Percentiles rank a stretch among this genome's conserved stretches.
These are phyloP conservation scores for Entonaema liquescens DNA, from an alignment of 495 filamentous ascomycete species.

Conservation along the genomic window DNA sequence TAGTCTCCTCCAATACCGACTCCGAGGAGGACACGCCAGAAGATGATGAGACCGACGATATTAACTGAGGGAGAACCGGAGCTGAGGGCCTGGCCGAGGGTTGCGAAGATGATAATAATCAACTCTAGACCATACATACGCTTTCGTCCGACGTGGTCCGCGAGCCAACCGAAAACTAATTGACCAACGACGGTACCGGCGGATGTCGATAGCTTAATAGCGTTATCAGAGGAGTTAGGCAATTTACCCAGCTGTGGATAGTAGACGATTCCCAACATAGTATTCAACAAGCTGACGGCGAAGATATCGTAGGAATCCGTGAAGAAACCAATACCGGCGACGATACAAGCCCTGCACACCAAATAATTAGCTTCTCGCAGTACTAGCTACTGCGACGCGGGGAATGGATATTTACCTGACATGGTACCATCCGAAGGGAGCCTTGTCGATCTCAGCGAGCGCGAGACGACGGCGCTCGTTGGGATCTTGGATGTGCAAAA, in stretches of 20 bases:
- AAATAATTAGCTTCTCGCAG: constrained; percentile 16
- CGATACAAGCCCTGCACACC: constrained; percentile 66
- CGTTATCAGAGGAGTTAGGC: constrained; percentile 73
- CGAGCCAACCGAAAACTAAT: constrained; percentile 80
- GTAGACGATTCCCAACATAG: constrained; percentile 80
- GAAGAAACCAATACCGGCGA: constrained; percentile 88
- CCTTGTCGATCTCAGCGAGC: constrained; percentile 81
- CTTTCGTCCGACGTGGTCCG: constrained; percentile 81
- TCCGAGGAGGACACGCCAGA: constrained; percentile 90
- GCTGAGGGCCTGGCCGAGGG: constrained; percentile 78
- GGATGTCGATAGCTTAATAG: constrained; percentile 89
- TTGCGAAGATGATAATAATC: constrained; percentile 87
- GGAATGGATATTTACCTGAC: constrained; percentile 42
- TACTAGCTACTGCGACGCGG: background rate
- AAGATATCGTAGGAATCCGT: constrained; percentile 84
- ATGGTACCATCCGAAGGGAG: constrained; percentile 82
- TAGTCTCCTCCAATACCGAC: constrained; percentile 89
- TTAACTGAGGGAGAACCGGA: constrained; percentile 72
- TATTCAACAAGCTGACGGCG: constrained; percentile 69
- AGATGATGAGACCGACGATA: constrained; percentile 80
- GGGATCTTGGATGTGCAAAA: constrained; percentile 71
- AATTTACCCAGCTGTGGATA: constrained; percentile 64
- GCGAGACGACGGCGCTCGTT: constrained; percentile 78
- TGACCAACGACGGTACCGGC: constrained; percentile 88
- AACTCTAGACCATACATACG: constrained; percentile 89